Evolutionary conservation across 495 filamentous ascomycete genomes (phyloP), one percentile per base, ranked within the genome.

Genomic region (Terfezia claveryi): DNA sequence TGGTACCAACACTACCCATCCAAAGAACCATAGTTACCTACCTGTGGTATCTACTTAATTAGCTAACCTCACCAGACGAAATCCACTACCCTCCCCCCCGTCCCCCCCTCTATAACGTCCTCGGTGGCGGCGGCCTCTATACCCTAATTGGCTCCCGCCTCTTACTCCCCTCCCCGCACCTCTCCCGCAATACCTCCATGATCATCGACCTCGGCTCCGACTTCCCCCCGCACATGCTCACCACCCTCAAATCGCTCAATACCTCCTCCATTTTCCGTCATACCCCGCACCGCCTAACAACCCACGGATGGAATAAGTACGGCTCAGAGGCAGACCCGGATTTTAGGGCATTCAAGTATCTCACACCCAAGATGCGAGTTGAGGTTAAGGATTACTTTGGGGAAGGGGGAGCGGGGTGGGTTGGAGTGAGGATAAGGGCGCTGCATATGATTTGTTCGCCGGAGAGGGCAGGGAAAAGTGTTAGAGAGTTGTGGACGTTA

Each of bases 401-500:
- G 1, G 68, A 68, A 0, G 68, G 68, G 51, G 73, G 89, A 10
- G 70, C 92, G 16, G 72, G 73, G 27, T 32, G 69, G 0, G 68
- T 67, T 50, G 73, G 89, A 10, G 70, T 92, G 16, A 72, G 73
- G 36, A 80, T 87, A 0, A 80, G 77, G 54, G 78, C 82, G 4
- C 86, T 92, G 60, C 91, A 98, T 64, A 74, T 98, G 57, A 84
- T 94, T 60, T 94, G 88, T 71, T 81, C 77, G 10, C 77, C 91
- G 0, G 64, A 65, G 2, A 78, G 91, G 41, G 17, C 17, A 8
- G 14, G 8, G 14, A 20, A 3, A 8, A 46, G 41, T 46, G 41
- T 46, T 46, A 14, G 12, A 5, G 14, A 20, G 41, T 46, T 32
- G 7, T 32, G 27, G 27, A 1, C 27, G 2, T 7, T 32, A 4